Percentiles rank a stretch among this genome's conserved stretches.
Evolutionary conservation across 768 basidiomycete species (phyloP).

Genomic region (Tubosaeta sp.): DNA sequence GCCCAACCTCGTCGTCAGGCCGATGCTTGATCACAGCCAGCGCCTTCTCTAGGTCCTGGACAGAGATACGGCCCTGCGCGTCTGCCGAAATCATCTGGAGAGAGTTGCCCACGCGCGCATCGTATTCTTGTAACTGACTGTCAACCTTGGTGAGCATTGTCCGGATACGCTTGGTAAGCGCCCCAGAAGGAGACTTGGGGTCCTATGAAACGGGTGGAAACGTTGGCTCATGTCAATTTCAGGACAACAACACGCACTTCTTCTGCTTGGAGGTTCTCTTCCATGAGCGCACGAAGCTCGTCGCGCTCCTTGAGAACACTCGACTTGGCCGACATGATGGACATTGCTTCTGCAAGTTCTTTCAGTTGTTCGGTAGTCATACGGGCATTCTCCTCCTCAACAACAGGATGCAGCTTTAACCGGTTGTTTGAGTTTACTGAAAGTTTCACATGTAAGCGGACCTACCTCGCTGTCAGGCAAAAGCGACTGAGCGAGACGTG

Average conservation of each 20-base stretch:
- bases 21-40: slow-evolving; percentile 90
- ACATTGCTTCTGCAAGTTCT: slow-evolving; percentile 88
- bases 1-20: slow-evolving; percentile 85
- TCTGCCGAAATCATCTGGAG: slow-evolving; percentile 84
- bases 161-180: slow-evolving; percentile 93
- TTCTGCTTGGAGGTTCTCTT: slow-evolving; percentile 87
- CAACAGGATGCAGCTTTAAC: slow-evolving; percentile 58
- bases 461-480: slow-evolving; percentile 87
- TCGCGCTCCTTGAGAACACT: slow-evolving; percentile 94
- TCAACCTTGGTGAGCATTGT: slow-evolving; percentile 96
- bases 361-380: slow-evolving; percentile 97
- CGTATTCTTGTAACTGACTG: slow-evolving; percentile 86
- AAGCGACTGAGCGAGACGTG: slow-evolving; percentile 73
- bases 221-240: slow-evolving; percentile 1
- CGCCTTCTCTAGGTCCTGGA: slow-evolving; percentile 86
- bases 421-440: background rate
- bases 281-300: slow-evolving; percentile 87
- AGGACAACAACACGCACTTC: slow-evolving; percentile 46
- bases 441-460: background rate
- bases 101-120: slow-evolving; percentile 77
- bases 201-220: slow-evolving; percentile 40
- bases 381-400: slow-evolving; percentile 67
- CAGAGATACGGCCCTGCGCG: slow-evolving; percentile 83
- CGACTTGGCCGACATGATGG: slow-evolving; percentile 88
- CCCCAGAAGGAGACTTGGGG: slow-evolving; percentile 75